Conservation (phyloP, 1,139 yeast genomes). For the Arxiozyma slooffiae region DNA sequence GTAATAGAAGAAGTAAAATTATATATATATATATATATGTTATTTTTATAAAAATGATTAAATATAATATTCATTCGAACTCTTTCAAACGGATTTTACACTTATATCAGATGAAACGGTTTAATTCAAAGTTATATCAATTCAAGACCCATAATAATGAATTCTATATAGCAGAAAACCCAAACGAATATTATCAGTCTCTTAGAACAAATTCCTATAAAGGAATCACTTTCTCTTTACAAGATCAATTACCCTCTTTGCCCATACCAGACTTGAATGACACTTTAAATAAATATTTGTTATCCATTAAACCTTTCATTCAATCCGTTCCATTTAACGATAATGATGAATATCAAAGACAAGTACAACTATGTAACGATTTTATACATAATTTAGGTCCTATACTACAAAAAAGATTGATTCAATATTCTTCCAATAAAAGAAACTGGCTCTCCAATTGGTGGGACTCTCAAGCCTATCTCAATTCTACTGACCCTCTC, state of each 20-base stretch:
- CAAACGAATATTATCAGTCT: constrained; percentile 18
- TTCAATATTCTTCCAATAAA: constrained; percentile 46
- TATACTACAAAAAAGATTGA: constrained; percentile 56
- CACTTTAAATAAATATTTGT: constrained; percentile 61
- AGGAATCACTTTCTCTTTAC: constrained; percentile 67
- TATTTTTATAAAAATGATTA: too few relatives aligned
- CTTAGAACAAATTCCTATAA: constrained; percentile 32
- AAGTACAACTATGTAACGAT: constrained; percentile 53
- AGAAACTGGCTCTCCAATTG: constrained; percentile 87
- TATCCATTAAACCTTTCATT: constrained; percentile 61
- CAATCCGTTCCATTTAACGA: constrained; percentile 27
- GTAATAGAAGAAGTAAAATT: too few relatives aligned
- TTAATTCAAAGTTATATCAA: constrained; percentile 7
- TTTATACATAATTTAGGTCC: constrained; percentile 61
- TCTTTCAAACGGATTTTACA: constrained; percentile 1
- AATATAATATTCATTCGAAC: neutral
- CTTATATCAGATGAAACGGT: neutral
- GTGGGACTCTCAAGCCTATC: constrained; percentile 93
- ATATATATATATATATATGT: too few relatives aligned
- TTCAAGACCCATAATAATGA: constrained; percentile 25
- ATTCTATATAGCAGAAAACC: constrained; percentile 19
- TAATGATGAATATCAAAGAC: constrained; percentile 24
- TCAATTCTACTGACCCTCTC: constrained; percentile 86
- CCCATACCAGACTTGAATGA: constrained; percentile 80
- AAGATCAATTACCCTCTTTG: constrained; percentile 64